Conservation (phyloP, 768 basidiomycete species). For the Wakefieldia striispora region DNA sequence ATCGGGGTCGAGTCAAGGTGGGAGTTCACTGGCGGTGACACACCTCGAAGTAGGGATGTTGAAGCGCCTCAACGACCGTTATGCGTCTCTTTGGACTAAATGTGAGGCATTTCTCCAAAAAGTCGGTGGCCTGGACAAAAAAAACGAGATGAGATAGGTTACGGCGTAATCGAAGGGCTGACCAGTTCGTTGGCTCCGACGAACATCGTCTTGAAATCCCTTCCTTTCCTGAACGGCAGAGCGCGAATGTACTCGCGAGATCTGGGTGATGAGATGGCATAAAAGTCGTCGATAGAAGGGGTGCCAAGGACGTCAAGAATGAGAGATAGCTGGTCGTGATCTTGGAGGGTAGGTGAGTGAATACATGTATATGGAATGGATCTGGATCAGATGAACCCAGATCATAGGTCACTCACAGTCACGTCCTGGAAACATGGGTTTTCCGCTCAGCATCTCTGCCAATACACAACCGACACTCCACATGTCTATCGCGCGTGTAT, state of each 20-base stretch:
- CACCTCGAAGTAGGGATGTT: slow-evolving; percentile 87
- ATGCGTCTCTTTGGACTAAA: slow-evolving; percentile 87
- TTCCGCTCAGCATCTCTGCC: slow-evolving; percentile 91
- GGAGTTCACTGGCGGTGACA: slow-evolving; percentile 9
- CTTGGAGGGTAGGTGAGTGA: slow-evolving; percentile 34
- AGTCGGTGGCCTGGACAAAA: slow-evolving; percentile 58
- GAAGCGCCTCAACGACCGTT: slow-evolving; percentile 82
- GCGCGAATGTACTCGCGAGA: slow-evolving; percentile 88
- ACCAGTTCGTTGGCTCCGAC: slow-evolving; percentile 72
- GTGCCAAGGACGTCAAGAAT: slow-evolving; percentile 95
- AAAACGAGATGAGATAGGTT: not conserved
- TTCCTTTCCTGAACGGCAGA: slow-evolving; percentile 81
- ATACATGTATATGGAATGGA: not conserved
- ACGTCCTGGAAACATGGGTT: slow-evolving; percentile 91
- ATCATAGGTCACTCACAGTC: too few relatives aligned
- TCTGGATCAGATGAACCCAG: too few relatives aligned
- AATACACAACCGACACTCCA: slow-evolving; percentile 87
- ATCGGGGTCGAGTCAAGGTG: not conserved
- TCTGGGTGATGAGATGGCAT: slow-evolving; percentile 79
- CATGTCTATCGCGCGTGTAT: slow-evolving; percentile 83
- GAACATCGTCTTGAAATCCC: slow-evolving; percentile 66
- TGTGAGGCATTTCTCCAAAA: slow-evolving; percentile 77
- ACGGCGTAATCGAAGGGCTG: slow-evolving; percentile 4
- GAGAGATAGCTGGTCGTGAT: slow-evolving; percentile 90
- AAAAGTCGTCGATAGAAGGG: slow-evolving; percentile 89